Evolutionary conservation across 164 flowering plant genomes (phyloP), one percentile per base, ranked within the genome.

Genomic region (Nymphaea colorata): DNA sequence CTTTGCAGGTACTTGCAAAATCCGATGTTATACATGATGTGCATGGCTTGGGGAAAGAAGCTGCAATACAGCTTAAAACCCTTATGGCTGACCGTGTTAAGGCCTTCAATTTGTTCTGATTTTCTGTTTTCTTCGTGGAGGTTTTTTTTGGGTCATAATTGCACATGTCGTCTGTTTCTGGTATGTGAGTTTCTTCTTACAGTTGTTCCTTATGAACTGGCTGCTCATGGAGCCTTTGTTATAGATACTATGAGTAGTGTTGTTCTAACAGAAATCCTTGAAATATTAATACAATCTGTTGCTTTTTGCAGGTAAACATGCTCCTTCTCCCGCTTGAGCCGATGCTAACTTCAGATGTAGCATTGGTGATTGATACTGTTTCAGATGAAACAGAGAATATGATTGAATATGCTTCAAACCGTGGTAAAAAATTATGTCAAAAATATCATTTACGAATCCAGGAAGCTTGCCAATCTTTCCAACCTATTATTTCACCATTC

Each of bases 401-500:
- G 67, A 72, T 72, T 77, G 96, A 87, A 72, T 82, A 89, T 65
- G 81, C 94, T 74, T 90, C 87, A 17, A 85, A 87, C 72, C 98
- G 90, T 78, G 98, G 98, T 62, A 94, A 93, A 80, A 97, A 96
- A 55, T 85, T 91, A 67, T 87, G 84, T 71, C 96, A 88, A 77
- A 90, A 97, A 67, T 93, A 93, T 70, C 75, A 71, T 73, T 66
- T 73, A 71, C 84, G 84, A 77, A 73, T 87, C 51, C 79, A 82
- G 74, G 97, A 94, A 74, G 86, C 90, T 71, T 80, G 71, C 73
- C 88, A 83, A 71, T 64, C 79, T 61, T 75, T 87, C 59, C 85
- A 79, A 78, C 88, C 93, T 42, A 82, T 89, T 84, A 83, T 85
- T 15, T 87, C 96, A 68, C 77, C 90, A 7, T 79, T 91, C 66